Base-by-base conservation (phyloP, 371 early-diverging fungal genomes). In the Funneliformis caledonium region DNA sequence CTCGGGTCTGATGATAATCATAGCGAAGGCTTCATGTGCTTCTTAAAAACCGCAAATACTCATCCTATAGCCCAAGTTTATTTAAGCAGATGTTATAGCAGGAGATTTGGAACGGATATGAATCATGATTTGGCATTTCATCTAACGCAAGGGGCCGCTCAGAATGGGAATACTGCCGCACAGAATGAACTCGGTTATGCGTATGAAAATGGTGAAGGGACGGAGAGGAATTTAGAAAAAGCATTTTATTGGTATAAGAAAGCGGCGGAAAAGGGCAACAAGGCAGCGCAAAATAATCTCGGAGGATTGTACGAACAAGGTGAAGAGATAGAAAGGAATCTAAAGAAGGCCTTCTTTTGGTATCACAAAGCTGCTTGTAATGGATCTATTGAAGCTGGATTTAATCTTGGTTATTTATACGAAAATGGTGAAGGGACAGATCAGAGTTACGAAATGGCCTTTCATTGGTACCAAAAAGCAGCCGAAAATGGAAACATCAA, bases 401-500 rank as follows among this genome's bases (percentile, higher is more conserved):
- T 92, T 37, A 92, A 92, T 12, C 84, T 95, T 11, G 96, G 94
- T 14, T 87, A 86, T 83, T 86, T 87, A 77, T 89, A 91, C 83
- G 91, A 91, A 80, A 87, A 89, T 65, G 94, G 94, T 37, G 85
- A 84, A 56, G 93, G 93, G 14, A 67, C 91, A 89, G 60, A 22
- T 60, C 60, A 60, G 22, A 82, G 91, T 73, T 85, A 91, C 47
- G 83, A 83, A 37, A 83, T 88, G 82, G 97, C 97, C 6, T 90
- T 96, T 61, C 82, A 89, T 52, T 96, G 93, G 93, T 97, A 95
- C 84, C 85, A 85, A 73, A 87, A 88, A 69, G 88, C 96, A 5
- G 94, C 97, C 1, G 86, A 87, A 47, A 90, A 92, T 80, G 93
- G 93, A 42, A 94, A 95, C 84, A 91, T 92, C 56, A 89, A 89